phyloP scores from a whole-genome alignment of 2,329 filamentous ascomycete species.

The Stachybotrys echinatus region DNA sequence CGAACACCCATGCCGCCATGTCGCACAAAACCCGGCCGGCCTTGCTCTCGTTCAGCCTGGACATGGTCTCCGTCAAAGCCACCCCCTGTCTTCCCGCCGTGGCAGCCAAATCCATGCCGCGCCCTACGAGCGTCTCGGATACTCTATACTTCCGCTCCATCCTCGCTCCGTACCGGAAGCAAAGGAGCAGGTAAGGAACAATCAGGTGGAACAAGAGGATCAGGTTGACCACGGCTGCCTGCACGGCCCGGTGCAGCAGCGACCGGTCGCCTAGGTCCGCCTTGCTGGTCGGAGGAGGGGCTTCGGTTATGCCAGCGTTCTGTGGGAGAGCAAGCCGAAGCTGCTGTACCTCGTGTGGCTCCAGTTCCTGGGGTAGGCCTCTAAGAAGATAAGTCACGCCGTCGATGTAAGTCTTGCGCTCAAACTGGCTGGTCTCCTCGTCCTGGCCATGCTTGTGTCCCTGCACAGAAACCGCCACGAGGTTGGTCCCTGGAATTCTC shows the following conservation, averaged over 20 bases:
- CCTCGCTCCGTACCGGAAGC: conserved; percentile 48
- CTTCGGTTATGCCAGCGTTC: not conserved
- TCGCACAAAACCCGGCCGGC: conserved; percentile 55
- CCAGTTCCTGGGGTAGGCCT: conserved; percentile 54
- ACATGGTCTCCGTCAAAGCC: conserved; percentile 47
- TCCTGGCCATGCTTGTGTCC: conserved; percentile 16
- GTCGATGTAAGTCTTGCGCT: conserved; percentile 59
- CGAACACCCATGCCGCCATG: conserved; percentile 54
- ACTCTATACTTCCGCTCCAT: conserved; percentile 65
- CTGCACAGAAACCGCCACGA: conserved; percentile 20
- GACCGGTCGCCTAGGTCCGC: conserved; percentile 27
- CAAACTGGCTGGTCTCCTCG: conserved; percentile 23
- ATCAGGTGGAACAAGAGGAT: conserved; percentile 57
- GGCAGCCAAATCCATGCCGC: conserved; percentile 53
- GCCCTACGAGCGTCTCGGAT: conserved; percentile 67
- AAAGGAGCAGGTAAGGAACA: conserved; percentile 52
- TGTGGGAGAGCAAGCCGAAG: conserved; percentile 19
- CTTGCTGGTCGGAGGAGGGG: conserved; percentile 5
- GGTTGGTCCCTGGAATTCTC: conserved; percentile 14
- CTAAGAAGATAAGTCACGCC: conserved; percentile 59
- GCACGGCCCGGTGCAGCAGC: conserved; percentile 53
- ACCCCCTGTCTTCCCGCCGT: conserved; percentile 54
- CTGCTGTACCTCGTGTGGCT: conserved; percentile 44
- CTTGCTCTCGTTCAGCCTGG: conserved; percentile 58
- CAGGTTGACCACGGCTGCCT: conserved; percentile 49